Evolutionary conservation across 73 alveolate genomes (phyloP).

Genomic region (Paramecium biaurelia): DNA sequence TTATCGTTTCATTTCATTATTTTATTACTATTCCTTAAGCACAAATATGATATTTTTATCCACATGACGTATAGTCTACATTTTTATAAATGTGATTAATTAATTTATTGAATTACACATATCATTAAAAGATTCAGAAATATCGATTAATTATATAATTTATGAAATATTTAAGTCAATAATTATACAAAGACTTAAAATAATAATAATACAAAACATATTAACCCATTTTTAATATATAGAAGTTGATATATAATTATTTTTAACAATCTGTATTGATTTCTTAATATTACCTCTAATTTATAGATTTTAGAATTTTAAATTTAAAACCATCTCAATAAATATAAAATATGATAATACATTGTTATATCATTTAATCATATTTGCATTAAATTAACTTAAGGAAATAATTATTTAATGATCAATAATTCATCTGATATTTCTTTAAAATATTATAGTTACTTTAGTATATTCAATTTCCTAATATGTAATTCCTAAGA

Average conservation of each 20-base stretch:
- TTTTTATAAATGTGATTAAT: neutral
- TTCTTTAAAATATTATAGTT: neutral
- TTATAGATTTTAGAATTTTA: too few relatives aligned
- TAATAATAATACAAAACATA: too few relatives aligned
- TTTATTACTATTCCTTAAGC: neutral
- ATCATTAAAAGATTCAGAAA: neutral
- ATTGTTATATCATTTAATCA: neutral
- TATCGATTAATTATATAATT: neutral
- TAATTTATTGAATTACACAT: neutral
- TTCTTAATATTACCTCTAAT: too few relatives aligned
- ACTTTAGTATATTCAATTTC: neutral
- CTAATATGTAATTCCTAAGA: neutral
- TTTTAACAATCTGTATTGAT: too few relatives aligned
- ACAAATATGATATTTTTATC: slow-evolving; percentile 36
- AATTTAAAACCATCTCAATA: too few relatives aligned
- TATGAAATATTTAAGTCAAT: neutral
- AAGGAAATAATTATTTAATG: slow-evolving; percentile 28
- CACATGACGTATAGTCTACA: neutral
- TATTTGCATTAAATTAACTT: slow-evolving; percentile 46
- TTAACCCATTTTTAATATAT: too few relatives aligned
- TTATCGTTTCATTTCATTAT: neutral
- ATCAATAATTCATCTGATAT: slow-evolving; percentile 40
- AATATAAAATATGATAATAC: neutral
- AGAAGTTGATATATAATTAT: too few relatives aligned
- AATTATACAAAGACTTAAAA: too few relatives aligned